Evolutionary conservation across 2,329 filamentous ascomycete species (phyloP), one percentile per base, ranked within the genome.

Genomic region (Pestalotiopsis sp.): DNA sequence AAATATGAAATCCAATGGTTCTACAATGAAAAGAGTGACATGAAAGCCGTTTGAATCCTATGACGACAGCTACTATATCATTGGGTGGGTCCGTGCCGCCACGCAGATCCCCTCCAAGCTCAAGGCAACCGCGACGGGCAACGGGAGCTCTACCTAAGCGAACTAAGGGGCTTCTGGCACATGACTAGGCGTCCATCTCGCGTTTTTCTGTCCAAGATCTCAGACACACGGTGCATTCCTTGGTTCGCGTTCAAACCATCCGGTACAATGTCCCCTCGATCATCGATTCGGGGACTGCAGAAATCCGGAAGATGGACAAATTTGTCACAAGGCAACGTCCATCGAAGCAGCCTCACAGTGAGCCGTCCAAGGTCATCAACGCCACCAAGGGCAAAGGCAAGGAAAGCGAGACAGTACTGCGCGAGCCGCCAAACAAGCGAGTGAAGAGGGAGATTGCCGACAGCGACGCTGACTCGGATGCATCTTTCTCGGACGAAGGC

Each of bases 351-450:
- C 45, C 41, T n/a, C 38, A 64, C 39, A 39, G 38, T 20, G 36
- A 9, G 14, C 39, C 45, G 23, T 14, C 58, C 9, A 52, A 27
- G 12, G 41, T 2, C 20, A 52, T 3, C 6, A 52, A 9, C 20
- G 3, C 41, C 5, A 23, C 12, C 45, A 52, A 52, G 11, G 25
- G 65, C 65, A 62, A 25, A 45, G 58, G 41, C 23, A 66, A 61
- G 4, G 60, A 67, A 5, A 67, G 66, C 36, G 38, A 23, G 62
- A 20, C 14, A 20, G 12, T 17, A 39, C 64, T 62, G 31, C 59
- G 39, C 17, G 75, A 76, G 58, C 78, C 76, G 20, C 78, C 81
- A 2, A 68, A 73, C 2, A 84, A 84, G 71, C 80, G 74, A 61
- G 61, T 72, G 6, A 82, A 80, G 64, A 64, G 75, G 14, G 76